Conservation (phyloP, 2,329 filamentous ascomycete genomes). For the Fusarium abutilonis region DNA sequence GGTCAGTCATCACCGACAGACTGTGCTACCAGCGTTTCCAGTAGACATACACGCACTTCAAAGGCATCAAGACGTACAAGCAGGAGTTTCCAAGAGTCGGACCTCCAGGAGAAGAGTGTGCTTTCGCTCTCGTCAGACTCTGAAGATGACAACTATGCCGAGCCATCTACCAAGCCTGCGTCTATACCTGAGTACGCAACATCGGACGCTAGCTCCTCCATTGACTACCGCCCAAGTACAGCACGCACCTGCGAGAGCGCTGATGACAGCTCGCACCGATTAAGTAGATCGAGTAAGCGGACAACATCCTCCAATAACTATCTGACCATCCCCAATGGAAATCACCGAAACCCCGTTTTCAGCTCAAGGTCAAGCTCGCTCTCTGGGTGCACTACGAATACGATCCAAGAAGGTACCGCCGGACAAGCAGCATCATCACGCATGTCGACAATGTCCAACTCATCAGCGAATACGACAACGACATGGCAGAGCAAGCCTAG, state of each 20-base stretch:
- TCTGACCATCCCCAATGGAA: conserved; percentile 52
- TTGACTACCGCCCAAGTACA: conserved; percentile 36
- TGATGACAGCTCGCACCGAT: conserved; percentile 40
- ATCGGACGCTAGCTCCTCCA: conserved; percentile 40
- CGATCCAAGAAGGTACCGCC: conserved; percentile 38
- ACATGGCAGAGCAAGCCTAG: conserved; percentile 48
- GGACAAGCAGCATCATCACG: conserved; percentile 41
- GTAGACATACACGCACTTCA: conserved; percentile 64
- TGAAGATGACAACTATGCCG: conserved; percentile 55
- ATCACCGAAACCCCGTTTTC: conserved; percentile 25
- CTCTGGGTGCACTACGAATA: conserved; percentile 41
- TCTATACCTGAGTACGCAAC: conserved; percentile 43
- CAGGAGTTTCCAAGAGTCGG: conserved; percentile 59
- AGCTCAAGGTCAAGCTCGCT: conserved; percentile 41
- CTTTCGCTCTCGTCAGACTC: conserved; percentile 68
- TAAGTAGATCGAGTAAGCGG: conserved; percentile 52
- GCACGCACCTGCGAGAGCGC: conserved; percentile 41
- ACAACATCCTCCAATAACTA: conserved; percentile 56
- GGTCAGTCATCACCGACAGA: conserved; percentile 50
- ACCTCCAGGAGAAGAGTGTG: conserved; percentile 65
- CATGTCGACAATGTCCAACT: conserved; percentile 52
- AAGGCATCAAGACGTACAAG: conserved; percentile 61
- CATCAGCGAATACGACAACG: conserved; percentile 50
- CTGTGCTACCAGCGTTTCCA: conserved; percentile 63
- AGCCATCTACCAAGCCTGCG: conserved; percentile 38